Evolutionary conservation across 2,329 filamentous ascomycete species (phyloP).

Genomic region (Akanthomyces lecanii): DNA sequence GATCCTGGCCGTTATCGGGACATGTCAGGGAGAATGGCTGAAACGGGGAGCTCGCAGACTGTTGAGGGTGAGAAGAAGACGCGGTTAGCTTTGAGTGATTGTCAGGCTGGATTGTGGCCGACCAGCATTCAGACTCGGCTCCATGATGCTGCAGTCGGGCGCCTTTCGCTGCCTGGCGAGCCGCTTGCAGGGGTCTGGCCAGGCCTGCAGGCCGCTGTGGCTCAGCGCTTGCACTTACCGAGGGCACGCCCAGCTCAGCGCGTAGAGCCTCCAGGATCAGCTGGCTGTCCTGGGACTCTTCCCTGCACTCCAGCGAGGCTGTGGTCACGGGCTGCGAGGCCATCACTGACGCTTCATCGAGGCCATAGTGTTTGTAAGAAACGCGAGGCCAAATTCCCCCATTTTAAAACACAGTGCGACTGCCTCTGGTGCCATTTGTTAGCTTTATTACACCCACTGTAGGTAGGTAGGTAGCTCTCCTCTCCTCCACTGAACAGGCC

Average conservation of each 20-base stretch:
- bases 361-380: background rate
- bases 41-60: background rate
- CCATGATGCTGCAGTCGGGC: conserved; percentile 4
- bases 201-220: background rate
- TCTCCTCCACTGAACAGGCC: background rate
- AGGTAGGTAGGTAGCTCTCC: background rate
- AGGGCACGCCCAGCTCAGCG: conserved; percentile 35
- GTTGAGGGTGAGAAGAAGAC: background rate
- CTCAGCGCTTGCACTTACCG: conserved; percentile 31
- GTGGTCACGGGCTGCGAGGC: background rate
- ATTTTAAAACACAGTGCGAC: background rate
- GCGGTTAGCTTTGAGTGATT: background rate
- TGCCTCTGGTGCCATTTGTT: background rate
- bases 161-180: conserved; percentile 8
- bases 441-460: background rate
- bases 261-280: conserved; percentile 36
- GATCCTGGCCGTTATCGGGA: background rate
- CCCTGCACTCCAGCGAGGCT: background rate
- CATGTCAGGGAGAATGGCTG: background rate
- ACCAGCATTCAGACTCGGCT: background rate
- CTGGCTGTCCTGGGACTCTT: conserved; percentile 43
- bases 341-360: background rate
- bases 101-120: background rate
- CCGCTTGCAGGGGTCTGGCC: background rate
- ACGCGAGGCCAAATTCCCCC: background rate